phyloP scores from a whole-genome alignment of 441 rosid genomes.

The Adansonia rubrostipa region DNA sequence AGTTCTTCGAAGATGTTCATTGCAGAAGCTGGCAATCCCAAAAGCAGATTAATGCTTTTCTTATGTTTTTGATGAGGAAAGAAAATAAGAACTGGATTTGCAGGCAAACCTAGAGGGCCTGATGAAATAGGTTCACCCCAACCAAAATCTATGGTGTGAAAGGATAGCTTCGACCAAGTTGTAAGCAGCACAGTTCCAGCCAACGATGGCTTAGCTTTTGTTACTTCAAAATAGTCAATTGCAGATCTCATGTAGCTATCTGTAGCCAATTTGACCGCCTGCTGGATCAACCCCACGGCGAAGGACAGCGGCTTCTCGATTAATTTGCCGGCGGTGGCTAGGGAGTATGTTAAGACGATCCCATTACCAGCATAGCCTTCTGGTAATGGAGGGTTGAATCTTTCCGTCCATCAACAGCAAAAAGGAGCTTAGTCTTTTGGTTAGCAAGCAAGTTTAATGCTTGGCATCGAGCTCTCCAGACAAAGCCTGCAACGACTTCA shows the following conservation, averaged over 20 bases:
- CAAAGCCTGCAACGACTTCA: slow-evolving; percentile 70
- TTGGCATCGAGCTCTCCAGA: slow-evolving; percentile 73
- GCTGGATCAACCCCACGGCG: slow-evolving; percentile 55
- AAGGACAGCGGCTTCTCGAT: slow-evolving; percentile 52
- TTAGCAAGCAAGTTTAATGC: slow-evolving; percentile 60
- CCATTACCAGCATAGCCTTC: slow-evolving; percentile 71
- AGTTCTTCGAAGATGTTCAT: slow-evolving; percentile 65
- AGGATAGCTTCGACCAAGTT: slow-evolving; percentile 82
- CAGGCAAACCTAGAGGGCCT: slow-evolving; percentile 83
- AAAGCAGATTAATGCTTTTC: slow-evolving; percentile 65
- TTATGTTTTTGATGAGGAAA: slow-evolving; percentile 64
- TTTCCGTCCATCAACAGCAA: slow-evolving; percentile 78
- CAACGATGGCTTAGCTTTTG: slow-evolving; percentile 74
- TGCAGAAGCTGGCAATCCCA: slow-evolving; percentile 79
- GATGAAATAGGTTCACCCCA: slow-evolving; percentile 79
- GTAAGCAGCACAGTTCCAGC: slow-evolving; percentile 72
- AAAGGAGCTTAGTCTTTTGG: slow-evolving; percentile 73
- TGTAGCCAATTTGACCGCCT: slow-evolving; percentile 60
- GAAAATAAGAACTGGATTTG: slow-evolving; percentile 75
- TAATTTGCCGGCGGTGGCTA: slow-evolving; percentile 68
- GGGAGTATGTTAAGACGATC: slow-evolving; percentile 61
- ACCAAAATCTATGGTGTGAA: slow-evolving; percentile 72
- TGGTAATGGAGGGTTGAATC: slow-evolving; percentile 67
- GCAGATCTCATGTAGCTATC: slow-evolving; percentile 81
- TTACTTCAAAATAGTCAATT: slow-evolving; percentile 75